These are phyloP conservation scores for Pyronema omphalodes DNA, from an alignment of 495 filamentous ascomycete genomes.

Conservation along the genomic window DNA sequence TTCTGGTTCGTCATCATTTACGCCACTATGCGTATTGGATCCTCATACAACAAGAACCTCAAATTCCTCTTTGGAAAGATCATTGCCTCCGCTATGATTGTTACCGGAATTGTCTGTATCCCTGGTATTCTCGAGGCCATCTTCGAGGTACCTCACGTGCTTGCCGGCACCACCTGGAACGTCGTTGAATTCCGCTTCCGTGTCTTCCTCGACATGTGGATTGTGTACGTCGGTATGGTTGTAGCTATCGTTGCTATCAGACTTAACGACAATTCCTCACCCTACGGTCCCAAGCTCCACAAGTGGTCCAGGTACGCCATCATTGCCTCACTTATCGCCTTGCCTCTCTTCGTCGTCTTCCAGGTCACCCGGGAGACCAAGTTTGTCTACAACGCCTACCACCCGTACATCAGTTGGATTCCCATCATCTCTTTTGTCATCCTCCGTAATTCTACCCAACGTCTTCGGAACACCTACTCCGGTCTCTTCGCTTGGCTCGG, in stretches of 20 bases:
- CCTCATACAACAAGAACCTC: constrained; percentile 27
- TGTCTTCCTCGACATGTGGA: constrained; percentile 32
- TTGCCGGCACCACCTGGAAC: constrained; percentile 30
- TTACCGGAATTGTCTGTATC: constrained; percentile 28
- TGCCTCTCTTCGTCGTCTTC: constrained; percentile 25
- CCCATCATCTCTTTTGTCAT: constrained; percentile 35
- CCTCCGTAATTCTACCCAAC: constrained; percentile 32
- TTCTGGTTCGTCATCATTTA: constrained; percentile 44
- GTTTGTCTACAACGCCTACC: constrained; percentile 31
- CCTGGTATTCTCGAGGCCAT: constrained; percentile 31
- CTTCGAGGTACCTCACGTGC: constrained; percentile 24
- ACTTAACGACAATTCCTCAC: constrained; percentile 11
- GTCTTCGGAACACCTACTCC: constrained; percentile 29
- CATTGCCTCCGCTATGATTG: constrained; percentile 28
- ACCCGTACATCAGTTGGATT: constrained; percentile 37
- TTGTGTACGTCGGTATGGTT: constrained; percentile 36
- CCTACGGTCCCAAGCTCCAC: constrained; percentile 1
- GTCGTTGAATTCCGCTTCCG: constrained; percentile 30
- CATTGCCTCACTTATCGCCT: constrained; percentile 12
- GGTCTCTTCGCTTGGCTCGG: constrained; percentile 36
- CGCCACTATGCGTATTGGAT: constrained; percentile 29
- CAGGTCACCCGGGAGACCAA: constrained; percentile 25
- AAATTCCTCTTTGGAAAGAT: constrained; percentile 34
- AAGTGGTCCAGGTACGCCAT: constrained; percentile 9
- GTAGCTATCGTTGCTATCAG: constrained; percentile 27